These are phyloP conservation scores for Aurinia saxatilis DNA, from an alignment of 345 rosid species.

Conservation along the genomic window DNA sequence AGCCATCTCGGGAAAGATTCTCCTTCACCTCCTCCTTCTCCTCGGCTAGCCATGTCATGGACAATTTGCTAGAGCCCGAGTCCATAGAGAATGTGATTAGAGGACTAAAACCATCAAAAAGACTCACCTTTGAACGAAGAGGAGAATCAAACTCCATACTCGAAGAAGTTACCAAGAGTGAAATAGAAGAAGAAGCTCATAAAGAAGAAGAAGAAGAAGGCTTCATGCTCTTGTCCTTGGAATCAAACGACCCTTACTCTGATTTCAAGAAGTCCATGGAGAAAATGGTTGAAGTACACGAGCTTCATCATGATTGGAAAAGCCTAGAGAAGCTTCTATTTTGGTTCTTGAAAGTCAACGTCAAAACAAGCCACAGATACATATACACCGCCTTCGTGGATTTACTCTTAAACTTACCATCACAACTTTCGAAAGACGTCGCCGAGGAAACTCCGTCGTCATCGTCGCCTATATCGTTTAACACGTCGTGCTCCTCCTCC, in stretches of 20 bases:
- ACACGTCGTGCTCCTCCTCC: conserved; percentile 18
- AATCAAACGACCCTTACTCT: conserved; percentile 65
- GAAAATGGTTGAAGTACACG: conserved; percentile 72
- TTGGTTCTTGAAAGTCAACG: conserved; percentile 75
- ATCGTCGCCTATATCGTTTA: conserved; percentile 3
- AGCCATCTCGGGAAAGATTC: conserved; percentile 54
- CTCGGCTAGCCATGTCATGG: conserved; percentile 1
- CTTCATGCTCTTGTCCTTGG: conserved; percentile 56
- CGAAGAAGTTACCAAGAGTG: conserved; percentile 28
- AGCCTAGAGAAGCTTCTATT: conserved; percentile 64
- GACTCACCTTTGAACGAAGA: conserved; percentile 66
- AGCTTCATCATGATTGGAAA: conserved; percentile 60
- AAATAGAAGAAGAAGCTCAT: conserved; percentile 11
- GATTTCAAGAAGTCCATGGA: conserved; percentile 91
- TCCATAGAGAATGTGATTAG: conserved; percentile 49
- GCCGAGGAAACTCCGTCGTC: conserved; percentile 6
- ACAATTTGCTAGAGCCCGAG: conserved; percentile 19
- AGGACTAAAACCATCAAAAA: conserved; percentile 49
- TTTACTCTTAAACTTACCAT: conserved; percentile 31
- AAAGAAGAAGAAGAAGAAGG: conserved; percentile 41
- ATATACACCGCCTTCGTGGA: conserved; percentile 79
- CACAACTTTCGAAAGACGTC: conserved; percentile 1
- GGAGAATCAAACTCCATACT: conserved; percentile 63
- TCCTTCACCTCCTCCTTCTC: conserved; percentile 38
- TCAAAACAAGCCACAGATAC: conserved; percentile 57